A percentile compares a stretch with the other conserved stretches of the same genome.
Evolutionary conservation across 495 filamentous ascomycete genomes (phyloP).

Genomic region (Ramalina peruviana): DNA sequence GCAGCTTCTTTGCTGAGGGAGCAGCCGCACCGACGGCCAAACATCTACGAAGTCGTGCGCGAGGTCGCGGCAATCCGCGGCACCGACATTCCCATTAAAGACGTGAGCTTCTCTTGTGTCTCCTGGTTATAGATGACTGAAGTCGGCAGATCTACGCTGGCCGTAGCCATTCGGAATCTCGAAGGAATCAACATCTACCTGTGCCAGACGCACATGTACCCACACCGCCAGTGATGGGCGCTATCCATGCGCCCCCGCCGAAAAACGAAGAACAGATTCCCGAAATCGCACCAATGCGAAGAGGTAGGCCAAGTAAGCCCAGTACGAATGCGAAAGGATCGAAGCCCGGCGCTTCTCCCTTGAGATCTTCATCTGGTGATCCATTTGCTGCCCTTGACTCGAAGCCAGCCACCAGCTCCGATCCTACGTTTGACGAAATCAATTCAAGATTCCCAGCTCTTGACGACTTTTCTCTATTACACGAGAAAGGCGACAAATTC

Average conservation of each 20-base stretch:
- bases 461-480: constrained; percentile 83
- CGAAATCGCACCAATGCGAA: constrained; percentile 87
- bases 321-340: constrained; percentile 28
- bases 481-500: constrained; percentile 75
- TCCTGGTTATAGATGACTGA: constrained; percentile 1
- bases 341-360: constrained; percentile 62
- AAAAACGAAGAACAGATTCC: constrained; percentile 62
- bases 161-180: constrained; percentile 47
- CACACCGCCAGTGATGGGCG: constrained; percentile 52
- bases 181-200: constrained; percentile 48
- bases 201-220: constrained; percentile 32
- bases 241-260: constrained; percentile 49
- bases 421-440: constrained; percentile 53
- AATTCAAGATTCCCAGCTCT: constrained; percentile 78
- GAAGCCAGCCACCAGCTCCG: constrained; percentile 31
- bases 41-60: constrained; percentile 81
- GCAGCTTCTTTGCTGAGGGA: constrained; percentile 87
- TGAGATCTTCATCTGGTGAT: constrained; percentile 56
- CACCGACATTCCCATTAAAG: constrained; percentile 76
- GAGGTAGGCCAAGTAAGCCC: constrained; percentile 63
- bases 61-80: constrained; percentile 84
- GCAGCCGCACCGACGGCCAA: constrained; percentile 66
- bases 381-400: constrained; percentile 83
- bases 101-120: constrained; percentile 43
- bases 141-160: constrained; percentile 63